Base-by-base conservation (phyloP, 202 grass and related monocot species). In the Schoenoplectus triqueter region DNA sequence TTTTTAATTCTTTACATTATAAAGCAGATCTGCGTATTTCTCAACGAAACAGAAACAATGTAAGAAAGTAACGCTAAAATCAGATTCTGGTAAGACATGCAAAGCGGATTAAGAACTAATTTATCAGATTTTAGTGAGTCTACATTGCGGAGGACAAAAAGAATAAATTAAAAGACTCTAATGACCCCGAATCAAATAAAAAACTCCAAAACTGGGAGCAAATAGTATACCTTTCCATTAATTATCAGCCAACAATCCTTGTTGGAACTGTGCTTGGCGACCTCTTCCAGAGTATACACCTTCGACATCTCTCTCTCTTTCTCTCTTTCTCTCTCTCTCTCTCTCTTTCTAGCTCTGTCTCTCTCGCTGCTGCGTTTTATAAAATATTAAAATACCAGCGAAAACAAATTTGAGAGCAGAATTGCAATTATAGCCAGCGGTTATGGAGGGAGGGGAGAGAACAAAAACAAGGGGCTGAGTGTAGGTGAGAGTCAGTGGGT, bases 201-300 rank as follows among this genome's bases (percentile, higher is more conserved):
- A 66, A 82, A 45, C 9, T 0, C 7, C 56, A 44, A 56, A 56
- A 2, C 7, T 50, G 9, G 6, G 3, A 5, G 1, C 45, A 10
- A 39, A 31, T 22, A 39, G 6, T 18, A 45, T 83, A 97, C 94
- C 94, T 97, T 97, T 82, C 92, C 94, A 68, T 78, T 84, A 86
- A 97, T 89, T 87, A 94, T 13, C 63, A 94, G 87, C 94, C 94
- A 97, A 80, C 94, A 97, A 54, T 97, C 92, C 15, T 91, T 88
- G 88, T 87, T 80, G 71, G 84, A 22, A 71, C 88, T 94, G 90
- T 97, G 94, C 92, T 92, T 84, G 40, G 87, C 71, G 14, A 92
- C 94, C 78, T 97, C 94, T 52, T 77, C 86, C 47, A 97, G 86
- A 19, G 88, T 84, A 49, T 59, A 90, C 7, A 92, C 83, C 83